A percentile compares a stretch with the other conserved stretches of the same genome.
Conservation (phyloP, 75 land plant species). For the Selaginella tamariscina region DNA sequence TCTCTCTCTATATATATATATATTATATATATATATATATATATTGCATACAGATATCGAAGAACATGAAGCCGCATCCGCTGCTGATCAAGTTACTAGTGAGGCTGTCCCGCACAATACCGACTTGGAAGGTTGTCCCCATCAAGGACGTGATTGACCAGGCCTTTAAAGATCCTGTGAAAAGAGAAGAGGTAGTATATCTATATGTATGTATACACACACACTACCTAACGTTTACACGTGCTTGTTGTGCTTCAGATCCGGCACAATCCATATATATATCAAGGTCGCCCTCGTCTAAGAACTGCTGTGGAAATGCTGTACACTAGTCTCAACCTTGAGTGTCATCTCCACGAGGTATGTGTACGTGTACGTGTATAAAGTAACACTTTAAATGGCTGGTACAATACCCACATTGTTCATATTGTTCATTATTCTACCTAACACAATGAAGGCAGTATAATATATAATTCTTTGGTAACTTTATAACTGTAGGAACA, state of each 20-base stretch:
- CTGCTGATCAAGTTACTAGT: conserved; percentile 25
- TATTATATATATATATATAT: background rate
- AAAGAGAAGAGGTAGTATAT: background rate
- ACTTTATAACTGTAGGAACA: no score
- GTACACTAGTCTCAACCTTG: conserved; percentile 7
- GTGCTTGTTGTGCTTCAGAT: background rate
- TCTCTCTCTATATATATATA: no score
- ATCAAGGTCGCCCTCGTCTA: conserved; percentile 3
- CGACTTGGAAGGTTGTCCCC: conserved; percentile 26
- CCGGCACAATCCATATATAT: conserved; percentile 2
- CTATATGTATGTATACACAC: background rate
- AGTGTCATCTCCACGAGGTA: conserved; percentile 5
- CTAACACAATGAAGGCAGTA: no score
- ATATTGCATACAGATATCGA: conserved; percentile 40
- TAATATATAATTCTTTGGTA: no score
- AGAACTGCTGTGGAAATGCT: conserved; percentile 11
- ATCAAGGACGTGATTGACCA: background rate
- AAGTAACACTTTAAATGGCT: no score
- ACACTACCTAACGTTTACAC: conserved; percentile 8
- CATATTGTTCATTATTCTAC: no score
- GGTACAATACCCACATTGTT: no score
- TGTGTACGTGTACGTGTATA: no score
- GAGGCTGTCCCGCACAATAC: conserved; percentile 27
- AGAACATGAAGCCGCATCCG: conserved; percentile 49
- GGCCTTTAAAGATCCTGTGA: background rate